phyloP scores from a whole-genome alignment of 129 eudicot species.

The Artemisia annua region DNA sequence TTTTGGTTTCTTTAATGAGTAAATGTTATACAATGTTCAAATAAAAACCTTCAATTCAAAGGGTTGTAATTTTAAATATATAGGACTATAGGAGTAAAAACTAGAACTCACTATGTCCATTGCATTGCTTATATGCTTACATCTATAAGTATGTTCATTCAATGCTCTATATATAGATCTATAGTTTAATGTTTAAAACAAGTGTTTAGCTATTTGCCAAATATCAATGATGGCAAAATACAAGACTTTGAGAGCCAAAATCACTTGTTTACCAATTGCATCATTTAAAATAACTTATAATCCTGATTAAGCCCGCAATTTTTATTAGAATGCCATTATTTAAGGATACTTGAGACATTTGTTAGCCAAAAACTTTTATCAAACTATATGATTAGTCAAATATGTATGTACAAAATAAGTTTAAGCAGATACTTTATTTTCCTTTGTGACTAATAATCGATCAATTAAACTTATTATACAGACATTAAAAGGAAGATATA shows the following conservation, averaged over 20 bases:
- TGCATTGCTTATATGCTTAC: constrained; percentile 1
- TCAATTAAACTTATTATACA: constrained; percentile 9
- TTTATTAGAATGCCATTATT: no score
- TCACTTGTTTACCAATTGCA: background rate
- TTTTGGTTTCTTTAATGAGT: background rate
- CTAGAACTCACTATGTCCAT: background rate
- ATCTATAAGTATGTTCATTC: constrained; percentile 5
- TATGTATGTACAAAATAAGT: constrained; percentile 6
- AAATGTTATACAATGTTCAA: background rate
- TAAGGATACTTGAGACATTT: background rate
- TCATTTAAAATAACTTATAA: no score
- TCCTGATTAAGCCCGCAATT: no score
- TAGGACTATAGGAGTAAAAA: background rate
- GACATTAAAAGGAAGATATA: constrained; percentile 16
- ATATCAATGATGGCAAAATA: background rate
- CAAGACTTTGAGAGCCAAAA: background rate
- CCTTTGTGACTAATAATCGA: constrained; percentile 2
- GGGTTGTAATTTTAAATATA: background rate
- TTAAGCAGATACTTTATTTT: constrained; percentile 5
- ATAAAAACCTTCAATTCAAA: no score
- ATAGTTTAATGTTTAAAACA: background rate
- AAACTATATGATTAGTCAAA: constrained; percentile 11
- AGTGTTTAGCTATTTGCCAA: background rate
- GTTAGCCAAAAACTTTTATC: background rate
- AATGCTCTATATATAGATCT: background rate